phyloP scores from a whole-genome alignment of 257 asterid species.

The Solanum microdontum region DNA sequence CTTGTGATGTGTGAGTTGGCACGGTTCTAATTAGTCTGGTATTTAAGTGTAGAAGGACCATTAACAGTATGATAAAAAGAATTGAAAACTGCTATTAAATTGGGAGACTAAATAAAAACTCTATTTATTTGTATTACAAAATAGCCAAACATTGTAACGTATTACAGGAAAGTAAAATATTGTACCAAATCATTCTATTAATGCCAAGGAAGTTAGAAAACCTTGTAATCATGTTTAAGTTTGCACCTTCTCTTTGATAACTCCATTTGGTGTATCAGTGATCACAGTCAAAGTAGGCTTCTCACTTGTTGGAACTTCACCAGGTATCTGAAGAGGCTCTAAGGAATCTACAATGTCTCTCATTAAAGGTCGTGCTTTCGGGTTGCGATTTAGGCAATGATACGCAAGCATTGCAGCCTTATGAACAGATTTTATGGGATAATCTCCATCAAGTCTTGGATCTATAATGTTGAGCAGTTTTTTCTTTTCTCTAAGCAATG shows the following conservation, averaged over 20 bases:
- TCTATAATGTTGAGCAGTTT: conserved; percentile 64
- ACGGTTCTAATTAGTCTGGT: neutral
- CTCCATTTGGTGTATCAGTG: conserved; percentile 18
- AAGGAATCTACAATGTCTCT: conserved; percentile 78
- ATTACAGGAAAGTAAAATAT: neutral
- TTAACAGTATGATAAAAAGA: neutral
- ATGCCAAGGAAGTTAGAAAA: neutral
- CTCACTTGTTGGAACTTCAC: conserved; percentile 14
- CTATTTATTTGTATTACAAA: neutral
- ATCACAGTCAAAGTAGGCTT: conserved; percentile 35
- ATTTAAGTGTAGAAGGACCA: neutral
- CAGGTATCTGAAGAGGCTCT: conserved; percentile 68
- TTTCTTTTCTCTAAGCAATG: conserved; percentile 67
- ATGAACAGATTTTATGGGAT: conserved; percentile 59
- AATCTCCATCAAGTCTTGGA: conserved; percentile 69
- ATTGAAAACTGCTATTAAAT: neutral
- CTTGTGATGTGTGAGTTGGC: neutral
- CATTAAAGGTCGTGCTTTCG: conserved; percentile 87
- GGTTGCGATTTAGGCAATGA: conserved; percentile 77
- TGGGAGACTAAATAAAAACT: neutral
- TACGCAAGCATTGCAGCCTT: conserved; percentile 89
- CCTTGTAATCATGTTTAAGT: neutral
- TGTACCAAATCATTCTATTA: neutral
- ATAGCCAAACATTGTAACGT: neutral
- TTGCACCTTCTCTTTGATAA: neutral